Conservation (phyloP, 345 rosid species). For the Adansonia digitata region DNA sequence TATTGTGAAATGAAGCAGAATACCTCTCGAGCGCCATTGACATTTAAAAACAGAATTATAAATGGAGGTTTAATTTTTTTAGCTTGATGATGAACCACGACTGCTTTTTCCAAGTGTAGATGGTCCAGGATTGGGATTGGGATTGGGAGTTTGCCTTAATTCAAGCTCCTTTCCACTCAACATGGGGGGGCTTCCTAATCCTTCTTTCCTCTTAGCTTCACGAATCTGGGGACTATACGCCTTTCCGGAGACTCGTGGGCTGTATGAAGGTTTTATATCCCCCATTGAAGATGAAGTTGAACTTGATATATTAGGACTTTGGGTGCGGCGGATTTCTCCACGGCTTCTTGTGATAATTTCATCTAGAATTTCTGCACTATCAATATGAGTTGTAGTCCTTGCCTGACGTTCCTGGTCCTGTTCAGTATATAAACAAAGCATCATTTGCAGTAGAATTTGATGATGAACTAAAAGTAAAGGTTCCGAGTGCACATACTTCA, state of each 20-base stretch:
- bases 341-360: constrained; percentile 63
- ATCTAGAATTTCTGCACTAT: constrained; percentile 56
- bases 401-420: constrained; percentile 42
- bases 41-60: constrained; percentile 14
- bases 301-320: constrained; percentile 52
- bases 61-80: constrained; percentile 3
- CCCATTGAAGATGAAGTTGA: constrained; percentile 33
- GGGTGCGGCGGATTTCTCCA: constrained; percentile 53
- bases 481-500: constrained; percentile 39
- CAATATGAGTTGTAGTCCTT: constrained; percentile 30
- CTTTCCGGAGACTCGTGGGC: constrained; percentile 35
- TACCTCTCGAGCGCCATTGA: constrained; percentile 47
- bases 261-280: constrained; percentile 30
- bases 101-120: constrained; percentile 36
- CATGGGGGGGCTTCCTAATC: constrained; percentile 17
- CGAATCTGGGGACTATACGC: constrained; percentile 36
- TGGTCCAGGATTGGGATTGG: constrained; percentile 48
- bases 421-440: constrained; percentile 10
- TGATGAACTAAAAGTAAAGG: constrained; percentile 7
- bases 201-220: constrained; percentile 21
- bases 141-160: constrained; percentile 37
- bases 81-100: constrained; percentile 29
- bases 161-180: constrained; percentile 27
- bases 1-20: too few species aligned
- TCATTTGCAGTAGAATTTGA: neutral